Evolutionary conservation across 495 filamentous ascomycete species (phyloP).

Genomic region (Aspergillus bridgeri): DNA sequence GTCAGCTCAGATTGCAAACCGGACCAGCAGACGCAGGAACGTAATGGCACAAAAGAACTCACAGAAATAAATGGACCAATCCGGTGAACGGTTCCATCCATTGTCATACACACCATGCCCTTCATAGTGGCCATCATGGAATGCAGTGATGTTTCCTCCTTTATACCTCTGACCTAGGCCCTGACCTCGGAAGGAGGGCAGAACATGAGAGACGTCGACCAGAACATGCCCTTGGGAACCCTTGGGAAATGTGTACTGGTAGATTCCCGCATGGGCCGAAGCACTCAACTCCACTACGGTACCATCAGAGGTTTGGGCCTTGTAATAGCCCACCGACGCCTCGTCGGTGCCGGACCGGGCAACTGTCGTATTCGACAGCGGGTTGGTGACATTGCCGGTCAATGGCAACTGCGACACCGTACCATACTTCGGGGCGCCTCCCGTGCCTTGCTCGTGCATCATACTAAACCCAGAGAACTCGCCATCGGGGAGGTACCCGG

Average conservation of each 20-base stretch:
- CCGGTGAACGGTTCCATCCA: conserved; percentile 56
- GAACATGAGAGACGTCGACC: conserved; percentile 69
- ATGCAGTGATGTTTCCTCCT: conserved; percentile 57
- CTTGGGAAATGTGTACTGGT: conserved; percentile 57
- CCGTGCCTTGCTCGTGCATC: conserved; percentile 74
- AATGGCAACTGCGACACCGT: conserved; percentile 64
- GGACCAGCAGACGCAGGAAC: background rate
- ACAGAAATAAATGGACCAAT: conserved; percentile 70
- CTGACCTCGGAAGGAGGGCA: conserved; percentile 58
- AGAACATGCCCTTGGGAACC: conserved; percentile 46
- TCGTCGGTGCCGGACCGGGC: conserved; percentile 48
- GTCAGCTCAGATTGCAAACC: conserved; percentile 2
- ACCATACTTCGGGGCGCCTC: conserved; percentile 72
- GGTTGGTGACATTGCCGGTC: conserved; percentile 50
- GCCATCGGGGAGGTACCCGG: conserved; percentile 57
- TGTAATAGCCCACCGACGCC: conserved; percentile 62
- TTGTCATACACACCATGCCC: conserved; percentile 63
- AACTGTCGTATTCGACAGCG: conserved; percentile 55
- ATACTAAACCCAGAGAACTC: conserved; percentile 66
- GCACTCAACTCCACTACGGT: conserved; percentile 59
- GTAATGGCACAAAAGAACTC: conserved; percentile 6
- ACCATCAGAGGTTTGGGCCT: conserved; percentile 49
- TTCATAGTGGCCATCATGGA: conserved; percentile 54
- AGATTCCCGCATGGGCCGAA: conserved; percentile 59
- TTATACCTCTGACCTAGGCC: conserved; percentile 64